Base-by-base conservation (phyloP, 768 basidiomycete genomes). In the Panaeolus papilionaceus region DNA sequence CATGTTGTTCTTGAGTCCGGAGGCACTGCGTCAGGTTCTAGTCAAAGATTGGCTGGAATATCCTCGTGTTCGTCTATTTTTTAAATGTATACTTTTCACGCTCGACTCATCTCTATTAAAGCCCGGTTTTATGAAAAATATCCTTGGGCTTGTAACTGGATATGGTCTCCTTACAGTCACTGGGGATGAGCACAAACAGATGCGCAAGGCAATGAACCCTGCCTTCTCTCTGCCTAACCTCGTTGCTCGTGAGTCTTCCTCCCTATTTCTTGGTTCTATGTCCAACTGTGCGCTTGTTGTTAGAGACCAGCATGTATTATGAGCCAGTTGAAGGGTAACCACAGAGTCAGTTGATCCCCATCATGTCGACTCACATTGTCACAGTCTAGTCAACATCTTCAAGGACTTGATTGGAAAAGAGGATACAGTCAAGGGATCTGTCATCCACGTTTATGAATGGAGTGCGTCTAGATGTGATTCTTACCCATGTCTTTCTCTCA, bases 241-340 rank as follows among this genome's bases (percentile, higher is more conserved):
- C 51, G 33, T 72, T n/a, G 33, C 33, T 23, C 63, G 61, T 47
- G 45, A 4, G 44, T 20, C 62, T 37, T 28, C 26, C 62, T 40
- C 10, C 40, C 23, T 47, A 26, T 28, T 40, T 58, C 20, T 23
- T 23, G 26, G 4, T 20, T 49, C 33, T n/a, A 40, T 10, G 18
- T 58, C 12, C 26, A 23, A 58, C 9, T 28, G 26, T 6, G 10
- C 20, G 14, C 4, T 58, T 16, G 9, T 23, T 14, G 9, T 26
- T 47, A 86, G 85, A 87, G 70, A 84, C 79, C 44, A 80, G 85
- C 54, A 82, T 85, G 81, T 86, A 85, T 68, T 82, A 85, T 66
- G 79, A 82, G 11, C 75, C 83, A 0, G 82, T 85, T 49, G 79
- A 84, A 63, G 77, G 77, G 85, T 85, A 63, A 78, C 64, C 49